These are phyloP conservation scores for Vitis hybrid DNA, from an alignment of 177 flowering plant genomes.

Conservation along the genomic window DNA sequence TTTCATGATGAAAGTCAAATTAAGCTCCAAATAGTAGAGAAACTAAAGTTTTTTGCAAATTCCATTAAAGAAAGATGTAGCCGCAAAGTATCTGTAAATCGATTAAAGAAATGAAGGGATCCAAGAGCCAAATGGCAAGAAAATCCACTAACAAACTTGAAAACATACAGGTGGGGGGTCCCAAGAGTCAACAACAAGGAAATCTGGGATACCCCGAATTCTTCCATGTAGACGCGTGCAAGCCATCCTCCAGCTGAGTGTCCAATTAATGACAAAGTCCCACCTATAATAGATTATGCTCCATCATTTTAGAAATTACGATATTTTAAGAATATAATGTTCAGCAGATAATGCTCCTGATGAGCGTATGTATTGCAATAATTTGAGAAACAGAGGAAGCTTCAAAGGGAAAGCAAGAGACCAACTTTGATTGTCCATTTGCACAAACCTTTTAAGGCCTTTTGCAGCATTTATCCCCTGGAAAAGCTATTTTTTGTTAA, in stretches of 20 bases:
- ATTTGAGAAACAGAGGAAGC: too few relatives aligned
- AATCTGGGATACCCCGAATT: conserved; percentile 61
- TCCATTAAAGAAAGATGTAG: not conserved
- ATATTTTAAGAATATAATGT: not conserved
- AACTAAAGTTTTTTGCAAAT: not conserved
- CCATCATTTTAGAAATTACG: not conserved
- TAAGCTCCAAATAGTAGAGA: not conserved
- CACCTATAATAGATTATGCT: conserved; percentile 41
- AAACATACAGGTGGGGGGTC: conserved; percentile 77
- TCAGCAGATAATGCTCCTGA: not conserved
- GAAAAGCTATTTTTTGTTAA: too few relatives aligned
- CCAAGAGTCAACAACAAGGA: conserved; percentile 90
- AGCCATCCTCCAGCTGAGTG: conserved; percentile 99
- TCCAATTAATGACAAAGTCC: conserved; percentile 70
- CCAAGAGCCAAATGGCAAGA: not conserved
- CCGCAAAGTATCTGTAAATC: not conserved
- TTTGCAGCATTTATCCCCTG: too few relatives aligned
- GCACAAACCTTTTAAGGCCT: too few relatives aligned
- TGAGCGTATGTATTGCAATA: too few relatives aligned
- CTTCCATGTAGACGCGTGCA: conserved; percentile 90
- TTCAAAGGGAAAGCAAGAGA: too few relatives aligned
- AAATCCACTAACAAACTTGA: not conserved
- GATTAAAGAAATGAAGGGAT: not conserved
- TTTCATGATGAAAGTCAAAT: not conserved
- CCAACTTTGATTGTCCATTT: too few relatives aligned